Evolutionary conservation across 306 rosid species (phyloP), one percentile per base, ranked within the genome.

Genomic region (Vigna mungo): DNA sequence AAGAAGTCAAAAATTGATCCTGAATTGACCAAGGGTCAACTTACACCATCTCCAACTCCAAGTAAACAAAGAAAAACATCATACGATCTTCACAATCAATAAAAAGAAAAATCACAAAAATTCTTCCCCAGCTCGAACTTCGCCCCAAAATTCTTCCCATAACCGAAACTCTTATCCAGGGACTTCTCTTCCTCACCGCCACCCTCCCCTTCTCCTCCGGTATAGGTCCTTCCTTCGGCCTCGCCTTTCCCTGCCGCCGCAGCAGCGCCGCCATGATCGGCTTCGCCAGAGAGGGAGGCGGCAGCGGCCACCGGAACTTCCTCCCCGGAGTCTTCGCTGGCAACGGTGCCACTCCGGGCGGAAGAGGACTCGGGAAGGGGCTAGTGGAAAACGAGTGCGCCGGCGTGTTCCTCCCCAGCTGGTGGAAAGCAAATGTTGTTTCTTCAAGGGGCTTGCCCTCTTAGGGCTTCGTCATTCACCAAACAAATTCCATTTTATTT

Each of bases 281-380:
- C 91, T 86, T 95, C 66, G 98, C 98, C n/a, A 97, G 97, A 0
- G 98, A 95, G 0, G 97, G 98, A 0, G 98, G 98, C 2, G 98
- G 97, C 0, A 94, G 71, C 0, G 98, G 98, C 98, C 98, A 94
- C 72, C 97, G 80, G 77, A 94, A 91, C 81, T 90, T 94, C 87
- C 98, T 85, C 0, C 93, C 91, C 0, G 93, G 91, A 7, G 93
- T 89, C 46, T 80, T 88, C 5, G 96, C 98, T 78, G 98, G 98
- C 11, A 97, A 94, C 5, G 98, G 96, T 20, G 91, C 96, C 48
- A 91, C 88, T 10, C 96, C 96, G 0, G 93, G 82, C 0, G 98
- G 98, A 3, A 94, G 88, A 2, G 96, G 96, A 6, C 98, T 94
- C 9, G 72, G 78, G 63, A 87, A 89, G 0, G 93, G 98, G 2